Conservation (phyloP, 306 rosid species). For the Oemleria cerasiformis region DNA sequence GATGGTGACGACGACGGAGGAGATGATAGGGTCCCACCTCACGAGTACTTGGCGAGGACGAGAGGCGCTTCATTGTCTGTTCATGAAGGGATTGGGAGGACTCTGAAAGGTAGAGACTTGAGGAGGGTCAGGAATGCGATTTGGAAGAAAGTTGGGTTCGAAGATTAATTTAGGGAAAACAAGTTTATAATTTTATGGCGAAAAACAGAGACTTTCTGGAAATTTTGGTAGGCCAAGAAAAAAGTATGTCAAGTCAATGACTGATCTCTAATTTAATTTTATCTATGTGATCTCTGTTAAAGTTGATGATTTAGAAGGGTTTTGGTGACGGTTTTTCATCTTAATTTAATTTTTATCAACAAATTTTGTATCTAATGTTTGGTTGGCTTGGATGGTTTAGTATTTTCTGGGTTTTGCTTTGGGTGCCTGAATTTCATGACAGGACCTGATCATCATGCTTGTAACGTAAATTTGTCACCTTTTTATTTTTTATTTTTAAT, state of each 20-base stretch:
- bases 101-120: constrained; percentile 85
- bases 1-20: constrained; percentile 8
- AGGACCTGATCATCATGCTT: constrained; percentile 28
- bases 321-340: background rate
- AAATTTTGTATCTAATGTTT: background rate
- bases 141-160: constrained; percentile 84
- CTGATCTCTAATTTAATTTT: background rate
- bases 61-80: constrained; percentile 80
- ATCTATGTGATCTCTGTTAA: background rate
- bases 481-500: background rate
- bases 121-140: constrained; percentile 84
- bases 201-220: constrained; percentile 9
- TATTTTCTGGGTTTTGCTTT: constrained; percentile 13
- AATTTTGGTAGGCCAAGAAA: constrained; percentile 19
- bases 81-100: constrained; percentile 93
- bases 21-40: constrained; percentile 58
- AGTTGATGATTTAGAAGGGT: background rate
- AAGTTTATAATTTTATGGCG: constrained; percentile 2
- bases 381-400: background rate
- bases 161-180: constrained; percentile 28
- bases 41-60: constrained; percentile 74
- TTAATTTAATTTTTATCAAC: background rate
- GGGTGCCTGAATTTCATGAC: constrained; percentile 37
- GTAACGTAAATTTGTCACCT: constrained; percentile 5
- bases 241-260: background rate